Conservation (phyloP, 2,329 filamentous ascomycete genomes). For the Epichloe scottii region DNA sequence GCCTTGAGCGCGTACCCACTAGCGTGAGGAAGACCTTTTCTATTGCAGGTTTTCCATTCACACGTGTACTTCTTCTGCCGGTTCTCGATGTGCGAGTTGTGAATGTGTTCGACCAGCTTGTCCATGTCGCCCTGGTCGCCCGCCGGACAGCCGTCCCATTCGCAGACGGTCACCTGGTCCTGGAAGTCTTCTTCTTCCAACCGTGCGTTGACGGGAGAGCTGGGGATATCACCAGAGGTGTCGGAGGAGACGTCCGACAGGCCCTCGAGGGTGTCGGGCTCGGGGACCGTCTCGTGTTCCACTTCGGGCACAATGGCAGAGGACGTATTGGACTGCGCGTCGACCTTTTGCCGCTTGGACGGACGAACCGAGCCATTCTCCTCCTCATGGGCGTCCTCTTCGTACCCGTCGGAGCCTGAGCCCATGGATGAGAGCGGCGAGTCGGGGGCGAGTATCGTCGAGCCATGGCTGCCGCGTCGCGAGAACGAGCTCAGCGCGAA, state of each 20-base stretch:
- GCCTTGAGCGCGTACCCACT: constrained; percentile 93
- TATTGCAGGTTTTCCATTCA: constrained; percentile 82
- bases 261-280: constrained; percentile 41
- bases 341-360: constrained; percentile 35
- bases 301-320: constrained; percentile 29
- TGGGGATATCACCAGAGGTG: constrained; percentile 73
- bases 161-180: constrained; percentile 66
- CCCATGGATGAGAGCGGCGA: constrained; percentile 36
- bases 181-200: constrained; percentile 63
- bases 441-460: constrained; percentile 28
- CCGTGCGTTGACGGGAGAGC: constrained; percentile 53
- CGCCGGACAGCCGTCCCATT: constrained; percentile 62
- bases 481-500: not conserved
- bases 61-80: constrained; percentile 96
- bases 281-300: constrained; percentile 33
- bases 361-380: constrained; percentile 28
- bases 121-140: constrained; percentile 73
- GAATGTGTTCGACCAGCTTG: constrained; percentile 67
- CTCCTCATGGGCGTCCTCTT: constrained; percentile 32
- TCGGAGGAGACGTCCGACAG: constrained; percentile 75
- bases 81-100: constrained; percentile 86
- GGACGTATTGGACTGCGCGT: constrained; percentile 31
- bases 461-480: constrained; percentile 20
- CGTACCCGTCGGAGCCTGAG: constrained; percentile 30
- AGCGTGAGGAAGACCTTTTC: constrained; percentile 84